Evolutionary conservation across 2,329 filamentous ascomycete species (phyloP).

Genomic region (Epichloe elymi): DNA sequence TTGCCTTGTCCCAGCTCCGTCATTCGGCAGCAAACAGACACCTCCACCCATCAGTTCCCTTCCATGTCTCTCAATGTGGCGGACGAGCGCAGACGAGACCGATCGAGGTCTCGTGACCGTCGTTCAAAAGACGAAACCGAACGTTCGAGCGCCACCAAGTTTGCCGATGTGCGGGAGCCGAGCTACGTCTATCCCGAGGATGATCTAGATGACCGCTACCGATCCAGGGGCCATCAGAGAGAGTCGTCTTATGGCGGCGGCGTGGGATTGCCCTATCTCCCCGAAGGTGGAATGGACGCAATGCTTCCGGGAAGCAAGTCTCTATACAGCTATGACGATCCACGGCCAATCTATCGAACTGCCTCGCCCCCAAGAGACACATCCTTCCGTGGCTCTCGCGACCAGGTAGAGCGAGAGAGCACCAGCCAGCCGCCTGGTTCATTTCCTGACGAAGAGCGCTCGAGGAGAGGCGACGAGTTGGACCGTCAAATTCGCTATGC

Average conservation of each 20-base stretch:
- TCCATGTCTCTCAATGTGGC: slow-evolving; percentile 40
- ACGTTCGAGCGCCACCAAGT: slow-evolving; percentile 17
- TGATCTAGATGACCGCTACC: slow-evolving; percentile 25
- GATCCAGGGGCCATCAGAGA: slow-evolving; percentile 16
- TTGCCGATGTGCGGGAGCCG: slow-evolving; percentile 28
- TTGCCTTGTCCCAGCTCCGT: neutral
- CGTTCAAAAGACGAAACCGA: slow-evolving; percentile 19
- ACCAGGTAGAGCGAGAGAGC: slow-evolving; percentile 18
- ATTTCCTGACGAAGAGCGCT: slow-evolving; percentile 19
- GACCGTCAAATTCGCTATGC: slow-evolving; percentile 13
- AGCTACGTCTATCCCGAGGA: slow-evolving; percentile 29
- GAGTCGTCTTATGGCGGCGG: slow-evolving; percentile 20
- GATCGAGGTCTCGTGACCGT: slow-evolving; percentile 29
- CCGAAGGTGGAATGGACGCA: slow-evolving; percentile 21
- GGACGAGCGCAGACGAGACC: slow-evolving; percentile 29
- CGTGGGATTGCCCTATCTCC: slow-evolving; percentile 24
- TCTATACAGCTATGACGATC: slow-evolving; percentile 28
- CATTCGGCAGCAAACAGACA: neutral
- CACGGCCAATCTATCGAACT: slow-evolving; percentile 19
- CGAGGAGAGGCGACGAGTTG: slow-evolving; percentile 9
- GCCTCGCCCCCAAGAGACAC: slow-evolving; percentile 22
- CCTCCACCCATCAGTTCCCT: neutral
- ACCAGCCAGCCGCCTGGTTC: slow-evolving; percentile 17
- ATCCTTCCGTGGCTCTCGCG: slow-evolving; percentile 21
- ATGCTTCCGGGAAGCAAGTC: slow-evolving; percentile 25